These are phyloP conservation scores for Fusarium sp. DNA, from an alignment of 2,329 filamentous ascomycete species.

Conservation along the genomic window DNA sequence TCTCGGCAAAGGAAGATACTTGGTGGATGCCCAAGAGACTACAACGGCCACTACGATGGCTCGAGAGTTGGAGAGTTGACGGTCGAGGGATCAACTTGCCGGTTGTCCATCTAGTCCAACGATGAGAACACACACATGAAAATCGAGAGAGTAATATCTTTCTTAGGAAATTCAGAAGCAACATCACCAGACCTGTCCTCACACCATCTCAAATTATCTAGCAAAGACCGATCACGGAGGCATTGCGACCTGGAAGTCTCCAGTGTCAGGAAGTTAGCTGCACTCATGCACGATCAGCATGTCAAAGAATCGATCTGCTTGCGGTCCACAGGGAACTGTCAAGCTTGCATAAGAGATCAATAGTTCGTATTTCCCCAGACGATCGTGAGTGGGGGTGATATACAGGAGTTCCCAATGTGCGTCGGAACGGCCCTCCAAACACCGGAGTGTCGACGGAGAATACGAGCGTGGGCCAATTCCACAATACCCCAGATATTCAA, in stretches of 20 bases:
- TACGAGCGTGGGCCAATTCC: neutral
- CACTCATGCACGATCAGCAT: neutral
- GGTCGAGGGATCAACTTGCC: neutral
- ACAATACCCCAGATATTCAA: constrained; percentile 8
- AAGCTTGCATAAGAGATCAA: neutral
- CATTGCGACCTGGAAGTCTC: neutral
- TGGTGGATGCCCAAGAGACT: neutral
- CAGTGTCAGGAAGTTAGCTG: neutral
- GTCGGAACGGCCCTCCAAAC: constrained; percentile 29
- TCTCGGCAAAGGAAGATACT: neutral
- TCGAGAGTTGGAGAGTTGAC: neutral
- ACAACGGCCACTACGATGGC: neutral
- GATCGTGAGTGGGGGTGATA: constrained; percentile 21
- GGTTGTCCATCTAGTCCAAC: neutral
- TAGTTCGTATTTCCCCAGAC: constrained; percentile 24
- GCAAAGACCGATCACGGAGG: neutral
- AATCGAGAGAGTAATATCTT: neutral
- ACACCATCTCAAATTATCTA: neutral
- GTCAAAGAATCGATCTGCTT: neutral
- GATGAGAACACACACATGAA: neutral
- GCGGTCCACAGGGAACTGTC: neutral
- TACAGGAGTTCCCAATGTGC: constrained; percentile 20
- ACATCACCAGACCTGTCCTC: neutral
- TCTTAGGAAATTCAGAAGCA: neutral
- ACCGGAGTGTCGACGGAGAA: constrained; percentile 2